Evolutionary conservation across 495 filamentous ascomycete species (phyloP).

Genomic region (Neurospora sp.): DNA sequence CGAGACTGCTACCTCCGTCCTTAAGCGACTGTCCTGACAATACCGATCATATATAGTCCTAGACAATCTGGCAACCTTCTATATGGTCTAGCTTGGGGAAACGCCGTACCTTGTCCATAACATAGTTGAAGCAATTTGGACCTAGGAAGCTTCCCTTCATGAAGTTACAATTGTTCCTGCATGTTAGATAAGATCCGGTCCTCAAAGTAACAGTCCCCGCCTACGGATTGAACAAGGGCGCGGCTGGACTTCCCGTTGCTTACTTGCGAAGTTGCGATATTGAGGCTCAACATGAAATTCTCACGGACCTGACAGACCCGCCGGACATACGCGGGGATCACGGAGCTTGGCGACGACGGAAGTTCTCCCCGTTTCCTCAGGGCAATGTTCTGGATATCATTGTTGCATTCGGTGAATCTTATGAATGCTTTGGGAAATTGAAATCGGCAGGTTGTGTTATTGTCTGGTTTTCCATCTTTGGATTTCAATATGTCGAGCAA

Average conservation of each 20-base stretch:
- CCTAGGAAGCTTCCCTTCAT: slow-evolving; percentile 1
- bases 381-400: not conserved
- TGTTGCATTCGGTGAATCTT: not conserved
- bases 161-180: slow-evolving; percentile 11
- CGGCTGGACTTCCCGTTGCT: not conserved
- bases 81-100: not conserved
- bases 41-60: not conserved
- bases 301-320: not conserved
- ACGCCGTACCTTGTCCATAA: not conserved
- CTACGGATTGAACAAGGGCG: not conserved
- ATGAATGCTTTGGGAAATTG: not conserved
- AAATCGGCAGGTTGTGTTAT: not conserved
- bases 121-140: not conserved
- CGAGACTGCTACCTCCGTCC: slow-evolving; percentile 3
- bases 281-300: not conserved
- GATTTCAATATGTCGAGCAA: not conserved
- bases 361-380: not conserved
- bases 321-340: not conserved
- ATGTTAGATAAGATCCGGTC: slow-evolving; percentile 2
- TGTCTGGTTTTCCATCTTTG: not conserved
- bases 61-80: not conserved
- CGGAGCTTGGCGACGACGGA: not conserved
- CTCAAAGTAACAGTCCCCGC: not conserved
- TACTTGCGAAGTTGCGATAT: not conserved
- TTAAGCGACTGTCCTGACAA: not conserved